Evolutionary conservation across 2,329 filamentous ascomycete genomes (phyloP).

Genomic region (Colletotrichum costaricense): DNA sequence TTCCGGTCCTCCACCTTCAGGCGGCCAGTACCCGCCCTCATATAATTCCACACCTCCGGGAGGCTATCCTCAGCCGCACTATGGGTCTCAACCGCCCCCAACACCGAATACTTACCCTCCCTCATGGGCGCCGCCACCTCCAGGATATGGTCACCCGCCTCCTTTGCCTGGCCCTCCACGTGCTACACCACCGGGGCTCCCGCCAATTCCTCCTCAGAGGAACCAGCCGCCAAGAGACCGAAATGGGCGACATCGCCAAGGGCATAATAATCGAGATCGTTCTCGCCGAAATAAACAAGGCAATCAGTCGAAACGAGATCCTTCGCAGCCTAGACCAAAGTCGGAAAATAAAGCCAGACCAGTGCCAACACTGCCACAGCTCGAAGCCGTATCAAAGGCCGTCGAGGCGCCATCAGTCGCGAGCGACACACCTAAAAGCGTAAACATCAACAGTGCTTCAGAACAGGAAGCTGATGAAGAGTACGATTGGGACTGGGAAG

Average conservation of each 20-base stretch:
- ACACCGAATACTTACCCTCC: constrained; percentile 7
- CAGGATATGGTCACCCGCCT: constrained; percentile 10
- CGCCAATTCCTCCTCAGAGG: constrained; percentile 28
- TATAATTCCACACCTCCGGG: neutral
- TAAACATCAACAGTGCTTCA: neutral
- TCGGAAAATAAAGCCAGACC: constrained; percentile 8
- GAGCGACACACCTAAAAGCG: constrained; percentile 13
- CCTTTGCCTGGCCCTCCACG: constrained; percentile 15
- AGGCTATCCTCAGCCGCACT: constrained; percentile 19
- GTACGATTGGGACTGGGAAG: constrained; percentile 52
- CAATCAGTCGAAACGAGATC: constrained; percentile 36
- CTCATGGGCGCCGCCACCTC: constrained; percentile 6
- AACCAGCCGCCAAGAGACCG: constrained; percentile 47
- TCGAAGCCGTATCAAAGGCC: constrained; percentile 4
- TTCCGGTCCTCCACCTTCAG: constrained; percentile 3
- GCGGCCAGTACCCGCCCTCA: constrained; percentile 6
- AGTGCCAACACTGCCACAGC: neutral
- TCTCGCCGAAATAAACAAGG: constrained; percentile 41
- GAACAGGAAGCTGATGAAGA: constrained; percentile 39
- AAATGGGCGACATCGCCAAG: constrained; percentile 45
- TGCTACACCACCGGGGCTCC: neutral
- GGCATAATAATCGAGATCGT: constrained; percentile 41
- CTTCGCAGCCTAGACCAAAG: constrained; percentile 17
- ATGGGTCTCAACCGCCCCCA: constrained; percentile 1
- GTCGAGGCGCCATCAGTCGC: neutral